Conservation (phyloP, 768 basidiomycete genomes). For the Termitomyces sp. region DNA sequence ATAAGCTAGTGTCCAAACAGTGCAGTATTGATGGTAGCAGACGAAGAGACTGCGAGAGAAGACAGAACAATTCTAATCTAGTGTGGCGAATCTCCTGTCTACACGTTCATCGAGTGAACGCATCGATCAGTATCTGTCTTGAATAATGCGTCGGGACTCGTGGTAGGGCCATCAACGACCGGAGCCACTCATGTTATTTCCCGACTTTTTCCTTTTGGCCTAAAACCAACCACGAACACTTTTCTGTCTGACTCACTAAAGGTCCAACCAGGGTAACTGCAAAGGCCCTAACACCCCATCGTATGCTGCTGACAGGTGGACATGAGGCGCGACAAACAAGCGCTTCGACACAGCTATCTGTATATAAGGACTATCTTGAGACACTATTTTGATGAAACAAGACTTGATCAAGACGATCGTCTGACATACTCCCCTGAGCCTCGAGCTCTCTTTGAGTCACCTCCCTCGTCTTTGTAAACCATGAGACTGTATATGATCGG, state of each 20-base stretch:
- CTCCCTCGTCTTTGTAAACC: background rate
- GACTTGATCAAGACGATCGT: background rate
- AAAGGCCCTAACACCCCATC: background rate
- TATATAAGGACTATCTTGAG: background rate
- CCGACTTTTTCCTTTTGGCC: background rate
- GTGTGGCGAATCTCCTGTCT: background rate
- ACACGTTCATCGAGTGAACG: background rate
- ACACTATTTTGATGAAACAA: background rate
- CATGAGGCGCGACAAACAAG: background rate
- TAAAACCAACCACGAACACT: background rate
- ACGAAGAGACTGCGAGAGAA: background rate
- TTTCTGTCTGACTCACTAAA: background rate
- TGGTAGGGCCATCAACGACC: background rate
- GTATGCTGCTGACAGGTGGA: background rate
- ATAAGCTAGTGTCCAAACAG: background rate
- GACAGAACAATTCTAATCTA: background rate
- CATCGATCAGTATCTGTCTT: background rate
- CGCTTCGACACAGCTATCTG: conserved; percentile 1
- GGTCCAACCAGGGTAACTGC: background rate
- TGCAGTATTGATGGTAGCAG: background rate
- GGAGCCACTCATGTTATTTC: background rate
- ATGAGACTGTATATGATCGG: conserved; percentile 20
- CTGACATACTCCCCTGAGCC: background rate
- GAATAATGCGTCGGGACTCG: background rate
- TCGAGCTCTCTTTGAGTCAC: background rate